phyloP scores from a whole-genome alignment of 768 basidiomycete genomes.

The Gelatoporia subvermispora region DNA sequence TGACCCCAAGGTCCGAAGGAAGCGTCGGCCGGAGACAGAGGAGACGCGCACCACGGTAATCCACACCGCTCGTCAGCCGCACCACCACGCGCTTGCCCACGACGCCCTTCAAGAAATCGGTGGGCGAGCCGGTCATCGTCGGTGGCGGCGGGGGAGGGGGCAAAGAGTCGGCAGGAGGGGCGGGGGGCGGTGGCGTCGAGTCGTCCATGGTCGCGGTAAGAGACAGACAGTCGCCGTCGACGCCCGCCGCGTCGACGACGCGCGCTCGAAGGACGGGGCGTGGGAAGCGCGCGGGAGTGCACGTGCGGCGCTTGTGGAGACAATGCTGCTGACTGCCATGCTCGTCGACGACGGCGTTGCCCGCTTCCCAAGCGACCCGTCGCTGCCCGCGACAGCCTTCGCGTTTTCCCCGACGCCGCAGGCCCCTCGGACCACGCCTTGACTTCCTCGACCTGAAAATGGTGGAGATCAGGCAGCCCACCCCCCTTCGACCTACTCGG shows the following conservation, averaged over 20 bases:
- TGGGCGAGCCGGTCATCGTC: constrained; percentile 70
- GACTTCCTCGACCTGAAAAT: too few species aligned
- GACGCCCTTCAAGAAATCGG: constrained; percentile 90
- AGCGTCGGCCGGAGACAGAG: not conserved
- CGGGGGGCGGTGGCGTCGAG: constrained; percentile 27
- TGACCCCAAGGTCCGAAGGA: constrained; percentile 1
- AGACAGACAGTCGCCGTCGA: not conserved
- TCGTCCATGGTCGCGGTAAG: constrained; percentile 23
- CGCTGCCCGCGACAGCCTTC: too few species aligned
- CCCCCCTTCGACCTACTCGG: too few species aligned
- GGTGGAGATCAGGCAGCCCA: too few species aligned
- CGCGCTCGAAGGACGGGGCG: not conserved
- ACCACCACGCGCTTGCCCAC: constrained; percentile 96
- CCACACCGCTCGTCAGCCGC: constrained; percentile 85
- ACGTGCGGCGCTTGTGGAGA: too few species aligned
- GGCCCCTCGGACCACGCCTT: too few species aligned
- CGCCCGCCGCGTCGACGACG: not conserved
- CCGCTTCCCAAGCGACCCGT: too few species aligned
- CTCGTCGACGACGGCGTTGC: too few species aligned
- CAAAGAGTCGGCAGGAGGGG: constrained; percentile 32
- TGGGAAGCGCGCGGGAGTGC: not conserved
- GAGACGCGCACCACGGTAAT: constrained; percentile 71
- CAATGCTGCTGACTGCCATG: too few species aligned
- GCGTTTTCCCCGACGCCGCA: too few species aligned
- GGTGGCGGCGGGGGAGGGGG: constrained; percentile 47